Conservation (phyloP, 306 rosid genomes). For the Acacia crassicarpa region DNA sequence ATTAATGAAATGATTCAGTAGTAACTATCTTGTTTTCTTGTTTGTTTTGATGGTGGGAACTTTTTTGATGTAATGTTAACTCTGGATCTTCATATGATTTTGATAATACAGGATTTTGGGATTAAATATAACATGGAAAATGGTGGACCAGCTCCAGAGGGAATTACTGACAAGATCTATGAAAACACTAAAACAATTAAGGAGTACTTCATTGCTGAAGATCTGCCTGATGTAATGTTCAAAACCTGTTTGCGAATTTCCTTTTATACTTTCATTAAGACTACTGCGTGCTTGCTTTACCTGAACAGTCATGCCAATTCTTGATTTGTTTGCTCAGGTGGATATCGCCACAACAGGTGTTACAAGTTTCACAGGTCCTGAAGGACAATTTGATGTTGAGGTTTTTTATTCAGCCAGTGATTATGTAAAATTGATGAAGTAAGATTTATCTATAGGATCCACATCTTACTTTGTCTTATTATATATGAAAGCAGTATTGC, state of each 20-base stretch:
- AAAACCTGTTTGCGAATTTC: conserved; percentile 24
- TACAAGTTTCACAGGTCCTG: conserved; percentile 78
- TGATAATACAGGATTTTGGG: conserved; percentile 88
- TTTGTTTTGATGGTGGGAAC: not conserved
- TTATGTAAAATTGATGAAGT: conserved; percentile 91
- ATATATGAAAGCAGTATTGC: conserved; percentile 10
- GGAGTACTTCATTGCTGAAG: conserved; percentile 79
- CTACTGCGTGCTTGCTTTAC: conserved; percentile 5
- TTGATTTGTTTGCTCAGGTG: conserved; percentile 55
- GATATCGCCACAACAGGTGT: conserved; percentile 65
- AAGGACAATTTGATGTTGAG: conserved; percentile 93
- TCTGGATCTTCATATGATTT: conserved; percentile 26
- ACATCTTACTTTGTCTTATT: conserved; percentile 18
- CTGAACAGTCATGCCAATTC: conserved; percentile 28
- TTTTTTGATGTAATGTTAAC: conserved; percentile 15
- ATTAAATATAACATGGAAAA: conserved; percentile 98
- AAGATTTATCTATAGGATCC: conserved; percentile 38
- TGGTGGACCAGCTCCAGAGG: conserved; percentile 99
- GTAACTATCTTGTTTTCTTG: conserved; percentile 1
- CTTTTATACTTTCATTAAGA: not conserved
- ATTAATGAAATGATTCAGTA: not conserved
- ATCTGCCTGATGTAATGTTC: conserved; percentile 76
- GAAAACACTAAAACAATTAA: conserved; percentile 79
- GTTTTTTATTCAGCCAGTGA: conserved; percentile 97
- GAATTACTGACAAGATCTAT: conserved; percentile 83